Percentiles rank a stretch among this genome's conserved stretches.
Conservation (phyloP, 164 flowering plant genomes). For the Umbilicus rupestris region DNA sequence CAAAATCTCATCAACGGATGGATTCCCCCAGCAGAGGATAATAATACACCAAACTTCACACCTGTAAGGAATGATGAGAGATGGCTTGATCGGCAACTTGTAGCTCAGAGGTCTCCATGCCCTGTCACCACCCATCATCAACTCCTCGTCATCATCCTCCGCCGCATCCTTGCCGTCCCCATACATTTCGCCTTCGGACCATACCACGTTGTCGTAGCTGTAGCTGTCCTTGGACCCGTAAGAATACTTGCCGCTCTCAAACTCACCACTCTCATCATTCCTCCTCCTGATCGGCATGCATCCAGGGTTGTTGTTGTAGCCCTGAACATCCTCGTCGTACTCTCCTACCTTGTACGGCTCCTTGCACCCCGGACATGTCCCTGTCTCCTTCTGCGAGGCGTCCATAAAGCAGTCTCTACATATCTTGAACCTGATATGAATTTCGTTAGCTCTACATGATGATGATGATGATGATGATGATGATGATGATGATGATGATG, state of each 20-base stretch:
- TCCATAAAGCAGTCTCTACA: constrained; percentile 11
- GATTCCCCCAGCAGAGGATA: not conserved
- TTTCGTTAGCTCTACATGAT: too few relatives aligned
- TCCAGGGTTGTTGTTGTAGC: not conserved
- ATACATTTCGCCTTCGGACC: constrained; percentile 7
- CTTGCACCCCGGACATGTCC: constrained; percentile 8
- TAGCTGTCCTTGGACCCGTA: constrained; percentile 53
- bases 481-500: too few relatives aligned
- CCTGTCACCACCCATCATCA: constrained; percentile 21
- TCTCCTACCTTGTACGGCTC: constrained; percentile 11
- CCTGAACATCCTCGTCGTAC: not conserved
- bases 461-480: too few relatives aligned
- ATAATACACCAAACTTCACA: constrained; percentile 5
- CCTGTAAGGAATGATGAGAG: constrained; percentile 73
- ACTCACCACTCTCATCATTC: constrained; percentile 50
- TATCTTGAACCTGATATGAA: constrained; percentile 8
- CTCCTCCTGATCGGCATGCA: constrained; percentile 26
- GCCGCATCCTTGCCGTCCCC: constrained; percentile 18
- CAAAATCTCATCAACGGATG: not conserved
- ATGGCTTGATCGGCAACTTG: constrained; percentile 56
- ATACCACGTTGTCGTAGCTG: constrained; percentile 11
- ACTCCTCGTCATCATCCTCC: constrained; percentile 15
- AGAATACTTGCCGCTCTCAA: constrained; percentile 68
- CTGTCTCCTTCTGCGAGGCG: constrained; percentile 6
- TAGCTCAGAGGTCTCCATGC: constrained; percentile 86